These are phyloP conservation scores for Calendula officinalis DNA, from an alignment of 129 eudicot species.

Conservation along the genomic window DNA sequence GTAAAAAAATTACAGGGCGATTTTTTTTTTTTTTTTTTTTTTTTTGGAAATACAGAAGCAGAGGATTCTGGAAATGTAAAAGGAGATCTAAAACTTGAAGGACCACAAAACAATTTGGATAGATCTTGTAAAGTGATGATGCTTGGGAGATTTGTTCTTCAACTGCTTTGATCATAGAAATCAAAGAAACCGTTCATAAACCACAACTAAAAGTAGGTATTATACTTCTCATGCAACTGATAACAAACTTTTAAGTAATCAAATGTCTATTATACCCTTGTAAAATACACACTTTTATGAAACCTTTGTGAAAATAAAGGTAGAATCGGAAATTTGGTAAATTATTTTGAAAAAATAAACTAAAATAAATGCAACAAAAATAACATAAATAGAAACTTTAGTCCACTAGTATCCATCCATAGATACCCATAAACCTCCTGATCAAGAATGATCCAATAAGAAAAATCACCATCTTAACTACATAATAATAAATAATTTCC, in stretches of 20 bases:
- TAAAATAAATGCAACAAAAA: conserved; percentile 3
- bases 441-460: conserved; percentile 1
- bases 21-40: neutral
- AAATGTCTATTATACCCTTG: too few relatives aligned
- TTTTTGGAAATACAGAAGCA: conserved; percentile 21
- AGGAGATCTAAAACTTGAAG: conserved; percentile 17
- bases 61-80: conserved; percentile 25
- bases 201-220: conserved; percentile 34
- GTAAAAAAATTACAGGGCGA: neutral
- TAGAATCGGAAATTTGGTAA: too few relatives aligned
- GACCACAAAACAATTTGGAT: conserved; percentile 15
- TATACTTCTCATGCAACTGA: conserved; percentile 15
- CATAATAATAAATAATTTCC: neutral
- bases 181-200: conserved; percentile 30
- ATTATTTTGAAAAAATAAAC: too few relatives aligned
- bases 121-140: conserved; percentile 41
- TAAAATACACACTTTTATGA: too few relatives aligned
- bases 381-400: neutral
- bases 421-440: conserved; percentile 10
- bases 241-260: neutral
- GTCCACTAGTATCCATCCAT: neutral
- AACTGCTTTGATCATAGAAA: conserved; percentile 34
- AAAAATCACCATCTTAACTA: neutral
- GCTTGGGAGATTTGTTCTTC: conserved; percentile 47
- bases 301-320: too few relatives aligned